Percentiles rank a stretch among this genome's conserved stretches.
These are phyloP conservation scores for Citrullus colocynthis DNA, from an alignment of 306 rosid genomes.

Conservation along the genomic window DNA sequence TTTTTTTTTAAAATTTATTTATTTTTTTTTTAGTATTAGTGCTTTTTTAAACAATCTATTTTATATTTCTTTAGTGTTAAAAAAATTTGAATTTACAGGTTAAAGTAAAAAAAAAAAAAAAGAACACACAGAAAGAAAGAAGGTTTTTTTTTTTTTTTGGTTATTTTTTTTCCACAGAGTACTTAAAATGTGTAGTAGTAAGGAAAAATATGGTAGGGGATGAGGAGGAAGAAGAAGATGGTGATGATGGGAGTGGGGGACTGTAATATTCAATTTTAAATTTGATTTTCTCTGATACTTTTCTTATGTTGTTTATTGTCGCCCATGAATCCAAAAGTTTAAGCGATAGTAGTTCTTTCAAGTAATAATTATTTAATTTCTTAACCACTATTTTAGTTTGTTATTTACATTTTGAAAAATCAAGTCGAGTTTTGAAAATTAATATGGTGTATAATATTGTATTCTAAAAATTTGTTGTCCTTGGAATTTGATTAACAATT, in stretches of 20 bases:
- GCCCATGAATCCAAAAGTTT: too few species aligned
- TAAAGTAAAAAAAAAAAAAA: conserved; percentile 4
- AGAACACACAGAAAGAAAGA: conserved; percentile 8
- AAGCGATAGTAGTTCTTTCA: too few species aligned
- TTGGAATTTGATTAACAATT: too few species aligned
- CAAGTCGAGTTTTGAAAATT: too few species aligned
- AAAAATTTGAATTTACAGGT: conserved; percentile 65
- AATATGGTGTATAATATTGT: too few species aligned
- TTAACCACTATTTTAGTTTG: too few species aligned
- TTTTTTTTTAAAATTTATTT: too few species aligned
- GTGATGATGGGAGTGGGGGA: not conserved
- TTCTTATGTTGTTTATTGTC: not conserved
- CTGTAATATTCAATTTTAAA: conserved; percentile 23
- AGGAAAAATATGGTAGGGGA: conserved; percentile 16
- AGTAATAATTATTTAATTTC: too few species aligned
- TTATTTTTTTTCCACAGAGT: conserved; percentile 8
- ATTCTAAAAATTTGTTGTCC: too few species aligned
- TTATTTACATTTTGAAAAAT: too few species aligned
- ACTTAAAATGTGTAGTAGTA: conserved; percentile 24
- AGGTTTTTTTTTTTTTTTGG: not conserved
- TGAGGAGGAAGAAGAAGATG: not conserved
- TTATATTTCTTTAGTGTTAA: conserved; percentile 37
- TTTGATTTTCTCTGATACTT: not conserved
- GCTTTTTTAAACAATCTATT: too few species aligned
- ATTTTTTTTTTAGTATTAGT: too few species aligned